phyloP scores from a whole-genome alignment of 202 grass and related monocot species.

The Eragrostis tef region DNA sequence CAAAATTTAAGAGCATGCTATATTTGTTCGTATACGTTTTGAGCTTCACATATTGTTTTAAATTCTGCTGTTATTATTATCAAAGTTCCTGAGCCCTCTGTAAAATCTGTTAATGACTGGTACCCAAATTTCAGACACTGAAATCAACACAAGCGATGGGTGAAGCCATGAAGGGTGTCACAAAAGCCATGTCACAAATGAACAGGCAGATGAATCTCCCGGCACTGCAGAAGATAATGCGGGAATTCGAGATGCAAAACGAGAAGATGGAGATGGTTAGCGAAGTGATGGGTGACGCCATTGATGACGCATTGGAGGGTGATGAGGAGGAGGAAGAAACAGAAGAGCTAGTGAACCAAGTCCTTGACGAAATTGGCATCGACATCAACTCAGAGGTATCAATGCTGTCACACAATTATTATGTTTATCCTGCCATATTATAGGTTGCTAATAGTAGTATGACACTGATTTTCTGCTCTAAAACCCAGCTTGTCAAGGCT shows the following conservation, averaged over 20 bases:
- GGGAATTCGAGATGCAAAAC: conserved; percentile 86
- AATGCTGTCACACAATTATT: not conserved
- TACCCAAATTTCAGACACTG: conserved; percentile 55
- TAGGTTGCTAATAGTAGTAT: not conserved
- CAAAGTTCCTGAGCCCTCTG: not conserved
- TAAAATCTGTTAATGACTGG: not conserved
- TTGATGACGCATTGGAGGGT: conserved; percentile 77
- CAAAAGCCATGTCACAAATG: conserved; percentile 88
- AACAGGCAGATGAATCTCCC: conserved; percentile 91
- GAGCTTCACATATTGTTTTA: not conserved
- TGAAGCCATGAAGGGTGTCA: conserved; percentile 91
- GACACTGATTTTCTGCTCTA: not conserved
- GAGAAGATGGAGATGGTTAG: conserved; percentile 89
- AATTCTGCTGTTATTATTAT: not conserved
- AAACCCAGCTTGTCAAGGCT: conserved; percentile 65
- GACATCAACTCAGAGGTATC: conserved; percentile 77
- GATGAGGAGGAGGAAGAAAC: conserved; percentile 82
- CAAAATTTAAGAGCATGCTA: not conserved
- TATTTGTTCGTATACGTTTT: not conserved
- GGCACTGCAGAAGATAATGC: conserved; percentile 80
- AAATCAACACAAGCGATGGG: conserved; percentile 95
- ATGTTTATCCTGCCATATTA: not conserved
- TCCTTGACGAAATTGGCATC: conserved; percentile 79
- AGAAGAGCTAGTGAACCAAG: conserved; percentile 73
- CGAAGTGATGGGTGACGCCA: conserved; percentile 70